These are phyloP conservation scores for Mycosarcoma maydis DNA, from an alignment of 1,284 basidiomycete genomes.

Conservation along the genomic window DNA sequence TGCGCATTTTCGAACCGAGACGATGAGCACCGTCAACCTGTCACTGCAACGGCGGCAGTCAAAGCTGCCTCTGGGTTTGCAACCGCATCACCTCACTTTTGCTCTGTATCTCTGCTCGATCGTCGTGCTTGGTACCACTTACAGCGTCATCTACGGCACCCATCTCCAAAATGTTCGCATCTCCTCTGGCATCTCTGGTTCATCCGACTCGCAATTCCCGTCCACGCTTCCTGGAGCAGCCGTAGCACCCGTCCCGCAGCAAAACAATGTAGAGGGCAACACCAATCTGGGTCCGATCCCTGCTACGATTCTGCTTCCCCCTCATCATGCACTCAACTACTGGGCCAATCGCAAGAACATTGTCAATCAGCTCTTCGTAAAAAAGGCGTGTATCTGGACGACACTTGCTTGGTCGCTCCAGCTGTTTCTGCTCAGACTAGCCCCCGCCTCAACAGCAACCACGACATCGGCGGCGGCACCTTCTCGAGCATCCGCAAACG, in stretches of 20 bases:
- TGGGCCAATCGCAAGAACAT: constrained; percentile 80
- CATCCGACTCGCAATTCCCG: constrained; percentile 13
- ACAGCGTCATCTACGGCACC: constrained; percentile 73
- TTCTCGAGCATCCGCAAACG: constrained; percentile 5
- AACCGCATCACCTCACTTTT: constrained; percentile 45
- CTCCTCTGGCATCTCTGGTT: constrained; percentile 62
- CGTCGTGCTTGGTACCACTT: constrained; percentile 71
- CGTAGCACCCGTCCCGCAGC: constrained; percentile 14
- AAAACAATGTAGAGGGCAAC: constrained; percentile 68
- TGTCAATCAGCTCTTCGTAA: constrained; percentile 87
- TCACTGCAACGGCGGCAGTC: constrained; percentile 14
- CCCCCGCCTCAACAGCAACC: constrained; percentile 2
- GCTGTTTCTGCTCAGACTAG: constrained; percentile 29
- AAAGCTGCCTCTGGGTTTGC: constrained; percentile 29
- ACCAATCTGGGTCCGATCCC: constrained; percentile 71
- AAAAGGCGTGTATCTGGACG: constrained; percentile 92
- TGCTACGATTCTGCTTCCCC: constrained; percentile 72
- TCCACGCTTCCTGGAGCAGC: constrained; percentile 30
- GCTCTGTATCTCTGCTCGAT: constrained; percentile 67
- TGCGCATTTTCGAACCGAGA: background rate
- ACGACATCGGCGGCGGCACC: background rate
- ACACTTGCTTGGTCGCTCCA: constrained; percentile 43
- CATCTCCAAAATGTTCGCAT: constrained; percentile 46
- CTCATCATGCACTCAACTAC: constrained; percentile 36
- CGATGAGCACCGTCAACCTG: constrained; percentile 12